phyloP scores from a whole-genome alignment of 169 alveolate genomes.

The Ichthyophthirius multifiliis region DNA sequence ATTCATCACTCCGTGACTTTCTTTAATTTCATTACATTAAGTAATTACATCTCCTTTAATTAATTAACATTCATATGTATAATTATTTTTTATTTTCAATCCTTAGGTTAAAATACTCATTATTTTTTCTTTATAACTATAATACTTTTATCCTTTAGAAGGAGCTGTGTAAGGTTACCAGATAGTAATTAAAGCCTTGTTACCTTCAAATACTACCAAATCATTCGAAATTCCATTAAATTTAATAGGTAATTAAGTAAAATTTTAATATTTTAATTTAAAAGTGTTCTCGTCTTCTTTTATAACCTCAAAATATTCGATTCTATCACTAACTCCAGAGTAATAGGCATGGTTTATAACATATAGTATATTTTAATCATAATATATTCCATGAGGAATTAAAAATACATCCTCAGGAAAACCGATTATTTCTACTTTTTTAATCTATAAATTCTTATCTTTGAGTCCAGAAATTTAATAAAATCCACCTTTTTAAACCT shows the following conservation, averaged over 20 bases:
- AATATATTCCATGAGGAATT: neutral
- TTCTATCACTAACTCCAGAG: neutral
- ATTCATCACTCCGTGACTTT: neutral
- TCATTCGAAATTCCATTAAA: neutral
- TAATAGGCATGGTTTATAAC: neutral
- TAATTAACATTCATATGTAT: neutral
- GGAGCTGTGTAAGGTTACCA: neutral
- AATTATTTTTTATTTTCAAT: neutral
- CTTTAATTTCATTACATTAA: neutral
- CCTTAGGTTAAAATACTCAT: neutral
- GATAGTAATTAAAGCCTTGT: neutral
- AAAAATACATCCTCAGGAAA: neutral
- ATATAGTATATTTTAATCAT: neutral
- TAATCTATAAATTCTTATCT: neutral
- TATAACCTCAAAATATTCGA: neutral
- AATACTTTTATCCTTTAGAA: neutral
- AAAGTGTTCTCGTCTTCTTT: neutral
- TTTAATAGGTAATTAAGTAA: neutral
- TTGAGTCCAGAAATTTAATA: neutral
- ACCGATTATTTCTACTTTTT: neutral
- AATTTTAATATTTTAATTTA: neutral
- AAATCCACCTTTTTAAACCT: neutral
- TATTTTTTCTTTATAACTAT: neutral
- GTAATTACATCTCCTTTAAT: neutral
- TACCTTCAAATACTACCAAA: neutral